phyloP scores from a whole-genome alignment of 2,329 filamentous ascomycete species.

The Cladosporium sp. region DNA sequence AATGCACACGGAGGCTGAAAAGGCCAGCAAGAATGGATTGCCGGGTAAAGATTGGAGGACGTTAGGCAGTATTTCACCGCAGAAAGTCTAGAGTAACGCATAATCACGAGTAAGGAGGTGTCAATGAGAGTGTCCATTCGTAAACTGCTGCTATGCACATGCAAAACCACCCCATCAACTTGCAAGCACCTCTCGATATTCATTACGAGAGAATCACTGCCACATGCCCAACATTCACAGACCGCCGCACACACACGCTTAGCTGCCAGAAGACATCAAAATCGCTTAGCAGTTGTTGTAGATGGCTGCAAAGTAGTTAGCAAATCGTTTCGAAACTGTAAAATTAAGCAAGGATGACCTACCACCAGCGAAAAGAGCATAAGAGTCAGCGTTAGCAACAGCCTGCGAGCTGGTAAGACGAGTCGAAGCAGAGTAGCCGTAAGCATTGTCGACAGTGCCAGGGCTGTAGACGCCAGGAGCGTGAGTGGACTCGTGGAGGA shows the following conservation, averaged over 20 bases:
- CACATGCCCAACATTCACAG: not conserved
- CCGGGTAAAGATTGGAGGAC: no score
- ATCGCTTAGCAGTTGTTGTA: slow-evolving; percentile 5
- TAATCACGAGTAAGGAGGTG: no score
- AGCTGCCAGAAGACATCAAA: no score
- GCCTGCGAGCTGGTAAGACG: slow-evolving; percentile 48
- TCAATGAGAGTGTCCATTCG: not conserved
- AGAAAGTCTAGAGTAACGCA: no score
- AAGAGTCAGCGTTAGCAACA: slow-evolving; percentile 61
- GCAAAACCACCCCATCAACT: not conserved
- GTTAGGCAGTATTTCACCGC: no score
- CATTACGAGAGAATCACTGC: not conserved
- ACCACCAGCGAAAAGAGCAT: slow-evolving; percentile 45
- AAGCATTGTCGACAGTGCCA: slow-evolving; percentile 56
- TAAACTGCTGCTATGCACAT: not conserved
- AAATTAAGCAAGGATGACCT: not conserved
- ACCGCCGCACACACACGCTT: not conserved
- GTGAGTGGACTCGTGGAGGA: slow-evolving; percentile 64
- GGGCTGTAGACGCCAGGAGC: slow-evolving; percentile 38
- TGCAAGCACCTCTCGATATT: not conserved
- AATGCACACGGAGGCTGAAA: no score
- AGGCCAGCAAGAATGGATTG: no score
- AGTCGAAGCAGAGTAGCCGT: slow-evolving; percentile 51
- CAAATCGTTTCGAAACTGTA: not conserved
- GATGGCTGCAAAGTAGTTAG: slow-evolving; percentile 1